A percentile compares a stretch with the other conserved stretches of the same genome.
Evolutionary conservation across 1,139 yeast species (phyloP).

Genomic region (Suhomyces panamericanus): DNA sequence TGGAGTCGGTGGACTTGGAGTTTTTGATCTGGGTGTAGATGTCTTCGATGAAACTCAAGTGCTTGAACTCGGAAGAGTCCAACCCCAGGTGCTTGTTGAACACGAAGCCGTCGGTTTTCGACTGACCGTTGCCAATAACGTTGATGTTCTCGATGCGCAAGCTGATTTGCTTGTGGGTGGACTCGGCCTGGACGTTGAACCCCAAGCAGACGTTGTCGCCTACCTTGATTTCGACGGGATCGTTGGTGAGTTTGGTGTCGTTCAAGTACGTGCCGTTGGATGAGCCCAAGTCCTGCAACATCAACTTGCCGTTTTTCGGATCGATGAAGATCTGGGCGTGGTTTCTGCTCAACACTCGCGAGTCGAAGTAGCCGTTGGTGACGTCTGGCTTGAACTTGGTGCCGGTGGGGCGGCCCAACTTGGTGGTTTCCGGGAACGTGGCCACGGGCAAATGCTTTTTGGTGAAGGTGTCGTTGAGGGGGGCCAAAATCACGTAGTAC

Average conservation of each 20-base stretch:
- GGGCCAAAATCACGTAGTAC: slow-evolving; percentile 63
- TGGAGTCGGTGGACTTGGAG: neutral
- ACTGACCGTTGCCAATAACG: slow-evolving; percentile 35
- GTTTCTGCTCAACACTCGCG: slow-evolving; percentile 86
- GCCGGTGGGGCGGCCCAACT: slow-evolving; percentile 84
- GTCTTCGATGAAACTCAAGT: slow-evolving; percentile 46
- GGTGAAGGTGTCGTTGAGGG: slow-evolving; percentile 81
- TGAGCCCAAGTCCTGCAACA: slow-evolving; percentile 81
- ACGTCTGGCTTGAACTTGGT: slow-evolving; percentile 71
- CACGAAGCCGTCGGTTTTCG: slow-evolving; percentile 6
- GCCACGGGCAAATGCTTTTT: slow-evolving; percentile 81
- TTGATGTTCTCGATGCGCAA: slow-evolving; percentile 75
- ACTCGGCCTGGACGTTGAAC: slow-evolving; percentile 82
- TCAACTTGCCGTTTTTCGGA: slow-evolving; percentile 62
- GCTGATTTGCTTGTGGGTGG: slow-evolving; percentile 80
- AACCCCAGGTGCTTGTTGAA: slow-evolving; percentile 16
- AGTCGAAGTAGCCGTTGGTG: slow-evolving; percentile 91
- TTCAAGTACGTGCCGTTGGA: slow-evolving; percentile 95
- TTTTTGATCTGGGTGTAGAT: slow-evolving; percentile 25
- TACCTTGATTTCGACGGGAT: slow-evolving; percentile 61
- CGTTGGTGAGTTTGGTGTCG: slow-evolving; percentile 65
- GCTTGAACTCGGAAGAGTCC: slow-evolving; percentile 38
- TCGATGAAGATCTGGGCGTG: slow-evolving; percentile 91
- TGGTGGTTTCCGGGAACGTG: slow-evolving; percentile 75
- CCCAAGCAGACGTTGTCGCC: slow-evolving; percentile 89